Percentiles rank a stretch among this genome's conserved stretches.
phyloP scores from a whole-genome alignment of 78 protist genomes.

The Isochrysis galbana region DNA sequence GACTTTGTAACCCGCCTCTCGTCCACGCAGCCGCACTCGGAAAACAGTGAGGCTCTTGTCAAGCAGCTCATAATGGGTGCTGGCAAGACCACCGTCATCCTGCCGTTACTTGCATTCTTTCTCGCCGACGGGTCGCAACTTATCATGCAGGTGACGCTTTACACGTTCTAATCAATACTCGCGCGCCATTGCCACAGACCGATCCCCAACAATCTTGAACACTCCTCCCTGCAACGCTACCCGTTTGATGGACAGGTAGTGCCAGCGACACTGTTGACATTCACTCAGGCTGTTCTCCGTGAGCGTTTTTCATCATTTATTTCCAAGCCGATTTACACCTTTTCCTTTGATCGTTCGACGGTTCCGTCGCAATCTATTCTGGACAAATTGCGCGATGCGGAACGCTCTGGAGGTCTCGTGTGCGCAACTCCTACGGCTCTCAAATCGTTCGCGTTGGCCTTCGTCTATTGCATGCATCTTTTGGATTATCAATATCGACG shows the following conservation, averaged over 20 bases:
- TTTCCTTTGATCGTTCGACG: conserved; percentile 51
- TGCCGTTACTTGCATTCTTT: conserved; percentile 71
- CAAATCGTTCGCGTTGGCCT: conserved; percentile 65
- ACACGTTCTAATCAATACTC: too few relatives aligned
- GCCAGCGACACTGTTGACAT: conserved; percentile 62
- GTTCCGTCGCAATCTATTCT: background rate
- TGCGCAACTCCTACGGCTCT: conserved; percentile 36
- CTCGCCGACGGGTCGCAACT: conserved; percentile 60
- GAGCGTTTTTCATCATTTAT: conserved; percentile 49
- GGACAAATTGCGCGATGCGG: background rate
- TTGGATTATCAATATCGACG: background rate
- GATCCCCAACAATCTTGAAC: too few relatives aligned
- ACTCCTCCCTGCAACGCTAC: background rate
- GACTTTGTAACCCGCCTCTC: too few relatives aligned
- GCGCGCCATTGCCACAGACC: too few relatives aligned
- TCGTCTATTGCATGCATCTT: conserved; percentile 40
- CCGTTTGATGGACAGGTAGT: conserved; percentile 38
- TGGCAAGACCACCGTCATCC: conserved; percentile 80
- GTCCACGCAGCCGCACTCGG: too few relatives aligned
- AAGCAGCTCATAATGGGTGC: conserved; percentile 80
- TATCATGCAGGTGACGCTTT: conserved; percentile 55
- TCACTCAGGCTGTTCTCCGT: conserved; percentile 52
- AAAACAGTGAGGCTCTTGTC: background rate
- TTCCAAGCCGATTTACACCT: conserved; percentile 11
- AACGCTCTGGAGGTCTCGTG: background rate